phyloP scores from a whole-genome alignment of 306 rosid species.

The Castanea crenata region DNA sequence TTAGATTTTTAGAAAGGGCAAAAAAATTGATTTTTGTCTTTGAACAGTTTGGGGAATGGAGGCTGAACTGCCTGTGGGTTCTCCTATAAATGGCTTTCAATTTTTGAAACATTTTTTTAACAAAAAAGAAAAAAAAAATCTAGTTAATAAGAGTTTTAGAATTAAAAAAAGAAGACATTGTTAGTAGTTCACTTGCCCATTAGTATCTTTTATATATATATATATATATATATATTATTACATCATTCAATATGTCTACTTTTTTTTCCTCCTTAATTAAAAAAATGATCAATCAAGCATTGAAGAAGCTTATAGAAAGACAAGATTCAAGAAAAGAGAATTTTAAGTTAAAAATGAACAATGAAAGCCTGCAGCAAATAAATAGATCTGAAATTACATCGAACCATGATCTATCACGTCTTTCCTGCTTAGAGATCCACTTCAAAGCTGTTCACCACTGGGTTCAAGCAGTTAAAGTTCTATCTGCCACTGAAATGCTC shows the following conservation, averaged over 20 bases:
- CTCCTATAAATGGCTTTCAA: no score
- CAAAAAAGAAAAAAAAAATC: no score
- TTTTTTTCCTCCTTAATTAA: neutral
- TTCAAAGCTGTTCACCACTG: neutral
- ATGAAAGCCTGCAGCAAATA: neutral
- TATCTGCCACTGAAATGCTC: neutral
- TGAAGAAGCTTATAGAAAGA: neutral
- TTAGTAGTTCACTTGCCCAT: neutral
- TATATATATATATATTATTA: no score
- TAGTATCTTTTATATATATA: neutral
- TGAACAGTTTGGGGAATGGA: no score
- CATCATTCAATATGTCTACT: no score
- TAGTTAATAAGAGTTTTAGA: no score
- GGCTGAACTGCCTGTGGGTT: no score
- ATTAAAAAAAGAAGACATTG: neutral
- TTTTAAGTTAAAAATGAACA: neutral
- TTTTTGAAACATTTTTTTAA: no score
- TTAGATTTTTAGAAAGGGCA: neutral
- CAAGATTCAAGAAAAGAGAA: neutral
- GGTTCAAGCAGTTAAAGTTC: neutral
- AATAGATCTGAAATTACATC: neutral
- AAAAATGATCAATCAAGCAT: neutral
- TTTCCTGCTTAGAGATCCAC: neutral
- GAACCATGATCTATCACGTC: neutral
- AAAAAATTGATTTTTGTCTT: no score